Evolutionary conservation across 352 stramenopile species (phyloP).

Genomic region (Phytophthora tubulina): DNA sequence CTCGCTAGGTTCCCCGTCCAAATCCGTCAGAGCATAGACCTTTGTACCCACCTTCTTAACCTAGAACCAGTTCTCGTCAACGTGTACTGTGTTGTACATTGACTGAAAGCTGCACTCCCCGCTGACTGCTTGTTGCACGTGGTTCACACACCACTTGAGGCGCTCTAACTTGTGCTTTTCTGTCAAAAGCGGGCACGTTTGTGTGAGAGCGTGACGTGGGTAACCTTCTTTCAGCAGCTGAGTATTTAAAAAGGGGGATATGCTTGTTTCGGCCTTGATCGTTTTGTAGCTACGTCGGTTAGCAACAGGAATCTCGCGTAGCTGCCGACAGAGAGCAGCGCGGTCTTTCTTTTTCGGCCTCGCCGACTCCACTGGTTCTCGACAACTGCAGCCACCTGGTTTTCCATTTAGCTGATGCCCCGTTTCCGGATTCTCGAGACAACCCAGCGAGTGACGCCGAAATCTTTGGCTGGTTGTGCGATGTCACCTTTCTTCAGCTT

Average conservation of each 20-base stretch:
- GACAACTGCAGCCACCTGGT: not conserved
- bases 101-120: too few relatives aligned
- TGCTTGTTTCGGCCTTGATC: not conserved
- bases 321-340: not conserved
- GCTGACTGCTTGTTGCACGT: too few relatives aligned
- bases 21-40: too few relatives aligned
- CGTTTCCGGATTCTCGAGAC: not conserved
- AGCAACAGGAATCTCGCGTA: not conserved
- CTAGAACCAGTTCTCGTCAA: too few relatives aligned
- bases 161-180: not conserved
- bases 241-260: not conserved
- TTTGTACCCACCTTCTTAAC: too few relatives aligned
- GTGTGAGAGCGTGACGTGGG: not conserved
- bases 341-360: slow-evolving; percentile 1
- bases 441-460: not conserved
- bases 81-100: too few relatives aligned
- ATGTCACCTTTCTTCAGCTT: slow-evolving; percentile 3
- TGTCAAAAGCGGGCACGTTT: slow-evolving; percentile 13
- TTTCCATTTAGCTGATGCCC: not conserved
- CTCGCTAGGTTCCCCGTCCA: too few relatives aligned
- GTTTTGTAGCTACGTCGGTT: slow-evolving; percentile 1
- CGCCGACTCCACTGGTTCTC: not conserved
- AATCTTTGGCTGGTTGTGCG: not conserved
- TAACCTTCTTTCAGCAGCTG: slow-evolving; percentile 8
- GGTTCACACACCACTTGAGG: too few relatives aligned